phyloP scores from a whole-genome alignment of 164 flowering plant species.

The Chimonanthus salicifolius region DNA sequence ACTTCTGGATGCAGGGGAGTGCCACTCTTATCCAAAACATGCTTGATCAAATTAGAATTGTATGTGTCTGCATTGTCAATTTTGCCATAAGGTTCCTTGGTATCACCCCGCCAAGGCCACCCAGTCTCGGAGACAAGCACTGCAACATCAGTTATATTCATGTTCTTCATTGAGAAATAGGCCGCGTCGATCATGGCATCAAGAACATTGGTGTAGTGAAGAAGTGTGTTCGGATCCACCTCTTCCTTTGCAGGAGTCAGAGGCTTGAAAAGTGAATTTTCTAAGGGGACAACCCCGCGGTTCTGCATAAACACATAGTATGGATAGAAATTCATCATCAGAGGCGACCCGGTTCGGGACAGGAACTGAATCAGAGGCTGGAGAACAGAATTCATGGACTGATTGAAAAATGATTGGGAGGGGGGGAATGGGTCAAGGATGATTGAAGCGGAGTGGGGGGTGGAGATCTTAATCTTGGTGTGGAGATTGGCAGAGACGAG shows the following conservation, averaged over 20 bases:
- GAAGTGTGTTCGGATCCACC: slow-evolving; percentile 92
- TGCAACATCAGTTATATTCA: slow-evolving; percentile 65
- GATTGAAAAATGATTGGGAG: slow-evolving; percentile 90
- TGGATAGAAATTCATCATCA: slow-evolving; percentile 96
- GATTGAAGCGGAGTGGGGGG: slow-evolving; percentile 79
- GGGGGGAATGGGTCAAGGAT: slow-evolving; percentile 92
- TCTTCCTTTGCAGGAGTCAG: slow-evolving; percentile 82
- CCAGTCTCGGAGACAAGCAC: slow-evolving; percentile 87
- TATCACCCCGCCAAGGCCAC: slow-evolving; percentile 79
- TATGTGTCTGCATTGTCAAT: slow-evolving; percentile 79
- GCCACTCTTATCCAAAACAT: slow-evolving; percentile 60
- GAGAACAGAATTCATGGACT: slow-evolving; percentile 42
- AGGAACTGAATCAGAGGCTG: slow-evolving; percentile 58
- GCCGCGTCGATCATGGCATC: slow-evolving; percentile 94
- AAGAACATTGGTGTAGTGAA: slow-evolving; percentile 85
- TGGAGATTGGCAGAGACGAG: slow-evolving; percentile 72
- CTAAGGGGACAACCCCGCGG: slow-evolving; percentile 87
- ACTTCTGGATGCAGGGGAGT: slow-evolving; percentile 84
- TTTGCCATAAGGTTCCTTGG: slow-evolving; percentile 73
- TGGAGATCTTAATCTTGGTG: slow-evolving; percentile 61
- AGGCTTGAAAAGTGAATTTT: slow-evolving; percentile 72
- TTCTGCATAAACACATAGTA: slow-evolving; percentile 96
- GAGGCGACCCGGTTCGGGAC: slow-evolving; percentile 61
- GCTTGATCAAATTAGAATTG: slow-evolving; percentile 85
- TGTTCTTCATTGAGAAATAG: slow-evolving; percentile 76